A percentile compares a stretch with the other conserved stretches of the same genome.
Evolutionary conservation across 805 yeast genomes (phyloP).

Genomic region (Kodamaea kakaduensis): DNA sequence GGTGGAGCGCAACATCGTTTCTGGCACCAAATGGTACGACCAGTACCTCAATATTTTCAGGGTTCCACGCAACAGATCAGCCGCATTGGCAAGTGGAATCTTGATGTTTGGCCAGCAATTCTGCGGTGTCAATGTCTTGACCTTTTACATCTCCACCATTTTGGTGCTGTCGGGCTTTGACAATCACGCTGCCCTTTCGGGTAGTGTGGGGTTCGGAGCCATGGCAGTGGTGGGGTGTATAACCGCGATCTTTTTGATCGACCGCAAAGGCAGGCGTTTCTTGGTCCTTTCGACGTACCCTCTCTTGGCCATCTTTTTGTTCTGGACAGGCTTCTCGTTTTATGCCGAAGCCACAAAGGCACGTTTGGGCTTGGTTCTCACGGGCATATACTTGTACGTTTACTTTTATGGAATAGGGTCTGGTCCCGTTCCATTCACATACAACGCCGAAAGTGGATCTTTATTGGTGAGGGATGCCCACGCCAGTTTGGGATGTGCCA

Average conservation of each 20-base stretch:
- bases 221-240: slow-evolving; percentile 15
- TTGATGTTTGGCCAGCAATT: slow-evolving; percentile 16
- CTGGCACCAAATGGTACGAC: slow-evolving; percentile 5
- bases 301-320: slow-evolving; percentile 19
- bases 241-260: slow-evolving; percentile 24
- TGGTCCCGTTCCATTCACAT: slow-evolving; percentile 27
- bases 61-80: slow-evolving; percentile 11
- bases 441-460: slow-evolving; percentile 25
- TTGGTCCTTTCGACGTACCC: slow-evolving; percentile 24
- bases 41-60: slow-evolving; percentile 8
- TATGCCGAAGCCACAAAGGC: slow-evolving; percentile 16
- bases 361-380: slow-evolving; percentile 19
- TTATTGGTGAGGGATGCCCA: slow-evolving; percentile 23
- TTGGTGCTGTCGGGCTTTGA: slow-evolving; percentile 12
- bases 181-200: slow-evolving; percentile 11
- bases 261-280: slow-evolving; percentile 22
- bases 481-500: slow-evolving; percentile 24
- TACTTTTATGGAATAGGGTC: slow-evolving; percentile 21
- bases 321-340: slow-evolving; percentile 24
- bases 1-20: slow-evolving; percentile 2
- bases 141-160: slow-evolving; percentile 12
- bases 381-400: slow-evolving; percentile 22
- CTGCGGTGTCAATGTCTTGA: slow-evolving; percentile 16
- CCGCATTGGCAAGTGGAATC: slow-evolving; percentile 11
- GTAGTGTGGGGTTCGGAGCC: slow-evolving; percentile 15